phyloP scores from a whole-genome alignment of 1,284 basidiomycete species.

The Ceratobasidium papillatum region DNA sequence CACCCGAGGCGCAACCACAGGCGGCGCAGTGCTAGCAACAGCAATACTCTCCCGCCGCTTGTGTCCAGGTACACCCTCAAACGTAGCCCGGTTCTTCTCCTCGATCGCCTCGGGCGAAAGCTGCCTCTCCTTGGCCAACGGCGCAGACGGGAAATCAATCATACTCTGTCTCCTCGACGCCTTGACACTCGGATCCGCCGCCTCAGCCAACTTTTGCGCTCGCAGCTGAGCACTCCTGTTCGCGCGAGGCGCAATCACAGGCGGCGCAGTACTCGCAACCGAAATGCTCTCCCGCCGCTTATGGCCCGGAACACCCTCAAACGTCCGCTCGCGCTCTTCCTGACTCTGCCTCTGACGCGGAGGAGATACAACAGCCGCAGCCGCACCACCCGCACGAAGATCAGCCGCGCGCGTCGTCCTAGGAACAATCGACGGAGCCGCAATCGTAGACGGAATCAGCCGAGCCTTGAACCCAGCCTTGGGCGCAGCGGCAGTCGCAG shows the following conservation, averaged over 20 bases:
- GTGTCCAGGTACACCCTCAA: constrained; percentile 82
- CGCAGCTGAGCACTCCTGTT: constrained; percentile 49
- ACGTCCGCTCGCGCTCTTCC: constrained; percentile 42
- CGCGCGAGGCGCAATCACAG: constrained; percentile 74
- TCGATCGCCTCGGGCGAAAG: constrained; percentile 38
- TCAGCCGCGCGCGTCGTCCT: constrained; percentile 65
- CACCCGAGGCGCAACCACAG: constrained; percentile 68
- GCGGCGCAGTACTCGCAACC: constrained; percentile 78
- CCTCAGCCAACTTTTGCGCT: constrained; percentile 35
- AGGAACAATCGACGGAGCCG: constrained; percentile 73
- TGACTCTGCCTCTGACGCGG: constrained; percentile 37
- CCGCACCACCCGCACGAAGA: constrained; percentile 68
- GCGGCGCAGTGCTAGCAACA: constrained; percentile 70
- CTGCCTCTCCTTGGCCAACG: not conserved
- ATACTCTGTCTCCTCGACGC: constrained; percentile 17
- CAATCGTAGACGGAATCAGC: constrained; percentile 67
- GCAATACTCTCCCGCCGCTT: constrained; percentile 76
- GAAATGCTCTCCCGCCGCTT: constrained; percentile 57
- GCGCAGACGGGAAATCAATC: not conserved
- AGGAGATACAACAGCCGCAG: constrained; percentile 50
- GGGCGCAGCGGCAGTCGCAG: constrained; percentile 51
- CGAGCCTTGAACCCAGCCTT: constrained; percentile 75
- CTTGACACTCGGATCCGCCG: constrained; percentile 8
- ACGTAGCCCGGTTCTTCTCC: constrained; percentile 56
- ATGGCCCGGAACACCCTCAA: constrained; percentile 45